phyloP scores from a whole-genome alignment of 2,329 filamentous ascomycete genomes.

The Rutstroemia sp. region DNA sequence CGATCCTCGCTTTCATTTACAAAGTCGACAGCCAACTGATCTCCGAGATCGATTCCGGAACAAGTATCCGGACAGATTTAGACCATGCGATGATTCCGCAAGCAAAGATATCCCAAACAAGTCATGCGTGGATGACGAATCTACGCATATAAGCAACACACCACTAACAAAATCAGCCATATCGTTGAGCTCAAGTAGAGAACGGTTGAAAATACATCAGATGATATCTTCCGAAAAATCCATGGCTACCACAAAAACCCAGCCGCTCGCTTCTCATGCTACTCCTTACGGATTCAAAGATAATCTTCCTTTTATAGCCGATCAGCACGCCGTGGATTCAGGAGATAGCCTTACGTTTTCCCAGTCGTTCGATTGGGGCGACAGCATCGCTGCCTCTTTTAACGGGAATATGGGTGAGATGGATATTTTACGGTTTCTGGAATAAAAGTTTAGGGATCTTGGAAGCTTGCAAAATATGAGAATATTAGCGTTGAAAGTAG shows the following conservation, averaged over 20 bases:
- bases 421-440: conserved; percentile 49
- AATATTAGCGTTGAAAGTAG: too few relatives aligned
- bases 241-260: conserved; percentile 7
- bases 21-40: conserved; percentile 53
- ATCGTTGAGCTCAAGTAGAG: conserved; percentile 16
- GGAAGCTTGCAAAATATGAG: too few relatives aligned
- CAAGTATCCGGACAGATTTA: conserved; percentile 52
- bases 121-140: not conserved
- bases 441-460: not conserved
- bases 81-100: not conserved
- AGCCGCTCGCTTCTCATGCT: conserved; percentile 7
- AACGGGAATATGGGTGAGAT: conserved; percentile 45
- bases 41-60: conserved; percentile 56
- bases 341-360: conserved; percentile 32
- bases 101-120: not conserved
- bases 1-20: conserved; percentile 50
- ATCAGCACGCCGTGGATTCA: conserved; percentile 14
- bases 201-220: conserved; percentile 24
- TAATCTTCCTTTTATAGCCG: conserved; percentile 14
- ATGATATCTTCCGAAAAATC: conserved; percentile 20
- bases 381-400: conserved; percentile 34
- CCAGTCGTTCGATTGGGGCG: conserved; percentile 38
- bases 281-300: conserved; percentile 15
- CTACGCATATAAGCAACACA: not conserved
- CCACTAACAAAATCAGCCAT: conserved; percentile 2